phyloP scores from a whole-genome alignment of 2,329 filamentous ascomycete species.

The Fusarium nelsonii region DNA sequence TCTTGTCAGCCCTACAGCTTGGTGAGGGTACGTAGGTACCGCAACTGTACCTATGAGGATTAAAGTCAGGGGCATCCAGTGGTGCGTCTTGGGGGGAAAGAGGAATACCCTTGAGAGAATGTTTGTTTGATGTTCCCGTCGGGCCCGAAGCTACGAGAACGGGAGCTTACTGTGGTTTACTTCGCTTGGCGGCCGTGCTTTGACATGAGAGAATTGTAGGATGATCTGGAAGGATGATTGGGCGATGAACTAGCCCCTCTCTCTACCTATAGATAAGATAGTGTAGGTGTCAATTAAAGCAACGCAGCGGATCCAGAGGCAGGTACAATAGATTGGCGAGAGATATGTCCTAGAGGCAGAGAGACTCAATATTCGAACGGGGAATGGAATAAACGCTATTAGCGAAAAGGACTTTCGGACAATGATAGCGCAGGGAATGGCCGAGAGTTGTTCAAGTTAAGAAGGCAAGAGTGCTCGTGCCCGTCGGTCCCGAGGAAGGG shows the following conservation, averaged over 20 bases:
- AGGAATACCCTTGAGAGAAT: neutral
- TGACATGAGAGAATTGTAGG: constrained; percentile 5
- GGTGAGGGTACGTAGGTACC: neutral
- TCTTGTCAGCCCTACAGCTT: constrained; percentile 25
- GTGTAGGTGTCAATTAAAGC: neutral
- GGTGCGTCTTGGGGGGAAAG: constrained; percentile 13
- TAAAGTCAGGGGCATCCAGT: constrained; percentile 24
- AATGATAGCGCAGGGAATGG: constrained; percentile 2
- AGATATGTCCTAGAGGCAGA: too few species aligned
- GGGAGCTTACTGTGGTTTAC: constrained; percentile 14
- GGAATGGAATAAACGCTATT: too few species aligned
- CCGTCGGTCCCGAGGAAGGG: constrained; percentile 46
- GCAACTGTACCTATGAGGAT: constrained; percentile 11
- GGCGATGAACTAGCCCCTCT: constrained; percentile 7
- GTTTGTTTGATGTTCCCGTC: constrained; percentile 29
- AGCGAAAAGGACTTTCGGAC: constrained; percentile 8
- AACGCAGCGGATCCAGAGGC: neutral
- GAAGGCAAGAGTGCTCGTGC: constrained; percentile 24
- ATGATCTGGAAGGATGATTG: neutral
- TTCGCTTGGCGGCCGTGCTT: constrained; percentile 25
- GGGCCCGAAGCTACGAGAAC: constrained; percentile 32
- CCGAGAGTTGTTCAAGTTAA: constrained; percentile 22
- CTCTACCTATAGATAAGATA: neutral
- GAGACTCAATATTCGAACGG: too few species aligned
- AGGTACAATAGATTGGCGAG: neutral